These are phyloP conservation scores for Triticum dicoccoides DNA, from an alignment of 176 grass and related monocot genomes.

Conservation along the genomic window DNA sequence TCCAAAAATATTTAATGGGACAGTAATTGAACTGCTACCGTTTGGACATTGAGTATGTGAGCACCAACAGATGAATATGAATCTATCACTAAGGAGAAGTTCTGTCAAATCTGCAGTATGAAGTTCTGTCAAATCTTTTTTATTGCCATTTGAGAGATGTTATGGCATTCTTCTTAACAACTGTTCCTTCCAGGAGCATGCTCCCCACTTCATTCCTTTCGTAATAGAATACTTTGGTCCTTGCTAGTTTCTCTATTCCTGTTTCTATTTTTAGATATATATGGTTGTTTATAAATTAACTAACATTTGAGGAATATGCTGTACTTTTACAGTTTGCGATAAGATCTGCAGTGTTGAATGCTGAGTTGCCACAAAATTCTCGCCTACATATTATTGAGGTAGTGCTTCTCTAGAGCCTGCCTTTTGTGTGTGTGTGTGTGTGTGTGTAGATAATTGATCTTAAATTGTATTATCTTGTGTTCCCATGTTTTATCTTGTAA, in stretches of 20 bases:
- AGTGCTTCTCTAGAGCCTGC: conserved; percentile 12
- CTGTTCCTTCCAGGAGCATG: background rate
- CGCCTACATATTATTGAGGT: conserved; percentile 96
- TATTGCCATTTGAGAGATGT: conserved; percentile 1
- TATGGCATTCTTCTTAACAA: background rate
- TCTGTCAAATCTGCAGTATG: background rate
- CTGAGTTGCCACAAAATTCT: conserved; percentile 98
- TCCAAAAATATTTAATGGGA: conserved; percentile 13
- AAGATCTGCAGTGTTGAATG: conserved; percentile 90
- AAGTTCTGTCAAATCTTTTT: background rate
- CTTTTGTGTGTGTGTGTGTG: background rate
- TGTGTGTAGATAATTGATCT: background rate
- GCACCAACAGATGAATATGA: background rate
- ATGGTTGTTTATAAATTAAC: background rate
- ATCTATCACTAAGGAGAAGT: background rate
- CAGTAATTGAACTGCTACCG: background rate
- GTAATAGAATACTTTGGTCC: background rate
- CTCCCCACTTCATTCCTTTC: background rate
- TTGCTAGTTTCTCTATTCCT: conserved; percentile 9
- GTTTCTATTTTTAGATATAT: conserved; percentile 17
- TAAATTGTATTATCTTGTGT: conserved; percentile 13
- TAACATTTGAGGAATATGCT: background rate
- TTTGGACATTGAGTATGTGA: background rate
- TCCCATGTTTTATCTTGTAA: conserved; percentile 15
- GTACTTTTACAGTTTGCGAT: conserved; percentile 69